phyloP scores from a whole-genome alignment of 2,329 filamentous ascomycete species.

The Penicillium sp. region DNA sequence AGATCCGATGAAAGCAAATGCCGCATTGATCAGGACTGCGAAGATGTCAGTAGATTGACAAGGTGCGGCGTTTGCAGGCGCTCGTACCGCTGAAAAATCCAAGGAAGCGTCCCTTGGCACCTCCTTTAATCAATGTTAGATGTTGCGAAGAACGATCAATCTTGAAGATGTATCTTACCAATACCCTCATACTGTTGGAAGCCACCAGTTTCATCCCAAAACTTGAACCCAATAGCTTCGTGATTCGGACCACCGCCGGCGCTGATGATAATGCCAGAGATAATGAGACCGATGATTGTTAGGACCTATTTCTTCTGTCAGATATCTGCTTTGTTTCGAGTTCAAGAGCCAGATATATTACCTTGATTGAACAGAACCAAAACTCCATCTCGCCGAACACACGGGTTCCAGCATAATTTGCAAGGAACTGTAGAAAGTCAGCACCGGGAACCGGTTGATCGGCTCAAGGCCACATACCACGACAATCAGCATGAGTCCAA shows the following conservation, averaged over 20 bases:
- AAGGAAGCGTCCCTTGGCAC: slow-evolving; percentile 20
- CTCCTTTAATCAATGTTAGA: too few species aligned
- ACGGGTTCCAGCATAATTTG: slow-evolving; percentile 6
- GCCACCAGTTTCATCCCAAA: slow-evolving; percentile 15
- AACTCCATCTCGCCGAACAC: slow-evolving; percentile 18
- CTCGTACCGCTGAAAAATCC: slow-evolving; percentile 18
- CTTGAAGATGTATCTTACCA: slow-evolving; percentile 1
- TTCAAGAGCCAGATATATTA: slow-evolving; percentile 3
- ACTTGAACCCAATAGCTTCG: slow-evolving; percentile 16
- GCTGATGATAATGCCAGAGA: slow-evolving; percentile 14
- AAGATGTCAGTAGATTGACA: not conserved
- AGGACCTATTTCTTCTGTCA: slow-evolving; percentile 2
- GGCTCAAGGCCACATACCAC: not conserved
- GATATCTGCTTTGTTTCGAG: not conserved
- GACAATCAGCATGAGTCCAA: slow-evolving; percentile 13
- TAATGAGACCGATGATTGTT: slow-evolving; percentile 20
- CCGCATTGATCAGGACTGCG: slow-evolving; percentile 18
- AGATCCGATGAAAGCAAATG: slow-evolving; percentile 21
- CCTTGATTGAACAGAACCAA: slow-evolving; percentile 17
- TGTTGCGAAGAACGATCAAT: too few species aligned
- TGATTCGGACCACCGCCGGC: slow-evolving; percentile 17
- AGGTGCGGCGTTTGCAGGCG: too few species aligned
- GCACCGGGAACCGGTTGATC: not conserved
- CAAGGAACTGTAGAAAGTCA: not conserved
- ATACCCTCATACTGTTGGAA: slow-evolving; percentile 15